A percentile compares a stretch with the other conserved stretches of the same genome.
Evolutionary conservation across 2,329 filamentous ascomycete species (phyloP).

Genomic region (Byssochlamys sp.): DNA sequence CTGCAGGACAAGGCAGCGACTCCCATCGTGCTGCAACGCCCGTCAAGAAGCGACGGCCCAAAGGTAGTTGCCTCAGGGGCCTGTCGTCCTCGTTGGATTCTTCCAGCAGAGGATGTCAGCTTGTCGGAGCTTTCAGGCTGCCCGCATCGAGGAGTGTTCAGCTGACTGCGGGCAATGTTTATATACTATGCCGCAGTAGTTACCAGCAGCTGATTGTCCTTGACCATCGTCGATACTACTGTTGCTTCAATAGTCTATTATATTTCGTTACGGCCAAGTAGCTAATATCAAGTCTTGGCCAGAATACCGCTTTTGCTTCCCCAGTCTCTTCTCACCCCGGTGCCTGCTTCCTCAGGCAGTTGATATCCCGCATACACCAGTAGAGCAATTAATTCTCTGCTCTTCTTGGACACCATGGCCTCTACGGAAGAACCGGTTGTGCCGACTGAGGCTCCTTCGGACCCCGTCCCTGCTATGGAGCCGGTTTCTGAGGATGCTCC

Average conservation of each 20-base stretch:
- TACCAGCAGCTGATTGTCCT: background rate
- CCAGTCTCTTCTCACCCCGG: background rate
- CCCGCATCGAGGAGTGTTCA: background rate
- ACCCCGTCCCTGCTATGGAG: slow-evolving; percentile 17
- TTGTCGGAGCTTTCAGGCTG: background rate
- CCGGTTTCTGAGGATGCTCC: slow-evolving; percentile 16
- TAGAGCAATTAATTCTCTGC: background rate
- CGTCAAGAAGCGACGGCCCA: background rate
- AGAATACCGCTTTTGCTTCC: background rate
- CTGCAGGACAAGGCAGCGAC: background rate
- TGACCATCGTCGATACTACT: background rate
- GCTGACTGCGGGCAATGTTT: background rate
- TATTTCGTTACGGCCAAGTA: background rate
- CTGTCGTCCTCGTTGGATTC: background rate
- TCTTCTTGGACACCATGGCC: slow-evolving; percentile 1
- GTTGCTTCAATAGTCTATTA: background rate
- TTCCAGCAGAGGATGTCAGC: background rate
- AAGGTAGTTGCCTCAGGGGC: background rate
- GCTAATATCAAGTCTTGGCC: background rate
- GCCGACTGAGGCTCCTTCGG: slow-evolving; percentile 5
- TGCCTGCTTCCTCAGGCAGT: background rate
- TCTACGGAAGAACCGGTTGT: background rate
- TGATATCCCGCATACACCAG: background rate
- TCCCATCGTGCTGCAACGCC: background rate
- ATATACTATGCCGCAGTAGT: background rate